Base-by-base conservation (phyloP, 768 basidiomycete species). In the Kwoniella sp. region DNA sequence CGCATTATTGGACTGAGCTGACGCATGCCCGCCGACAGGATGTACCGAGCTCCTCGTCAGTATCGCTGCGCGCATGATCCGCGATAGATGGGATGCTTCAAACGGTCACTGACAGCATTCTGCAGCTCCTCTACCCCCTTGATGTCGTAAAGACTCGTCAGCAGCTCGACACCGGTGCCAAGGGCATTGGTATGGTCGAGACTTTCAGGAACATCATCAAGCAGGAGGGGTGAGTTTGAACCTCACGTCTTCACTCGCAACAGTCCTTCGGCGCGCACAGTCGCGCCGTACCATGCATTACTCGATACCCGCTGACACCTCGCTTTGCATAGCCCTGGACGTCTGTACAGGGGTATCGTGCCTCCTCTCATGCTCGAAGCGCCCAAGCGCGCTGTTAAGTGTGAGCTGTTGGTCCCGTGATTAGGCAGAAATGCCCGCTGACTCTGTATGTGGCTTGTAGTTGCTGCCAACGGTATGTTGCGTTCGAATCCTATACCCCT, bases 131-230 rank as follows among this genome's bases (percentile, higher is more conserved):
- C 5, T 73, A 71, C 64, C 75, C 75, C 38, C 36, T 73, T 86
- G 89, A 93, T 88, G 90, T 93, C 67, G 90, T 96, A 71, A 96
- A 99, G 78, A 99, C 95, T 19, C 88, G 95, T 23, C 92, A 96
- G 84, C 95, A 99, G 73, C 80, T 99, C n/a, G 86, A 88, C 71
- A 87, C 84, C 4, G 89, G 89, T 3, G 88, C 87, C 76, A 76
- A 79, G 29, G 75, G 81, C 38, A 78, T 82, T 51, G 88, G 91
- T 5, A 81, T 98, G 64, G 78, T 95, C 20, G 86, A 88, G 37
- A 88, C 83, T 26, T 84, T 99, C 75, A 78, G 77, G 53, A 79
- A 83, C 12, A 98, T 99, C 69, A 77, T 99, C 22, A 83, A 80
- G 46, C 80, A 88, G 68, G 93, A 99, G 80, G 95, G 93, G 92